Base-by-base conservation (phyloP, 768 basidiomycete species). In the Boletus sp. region DNA sequence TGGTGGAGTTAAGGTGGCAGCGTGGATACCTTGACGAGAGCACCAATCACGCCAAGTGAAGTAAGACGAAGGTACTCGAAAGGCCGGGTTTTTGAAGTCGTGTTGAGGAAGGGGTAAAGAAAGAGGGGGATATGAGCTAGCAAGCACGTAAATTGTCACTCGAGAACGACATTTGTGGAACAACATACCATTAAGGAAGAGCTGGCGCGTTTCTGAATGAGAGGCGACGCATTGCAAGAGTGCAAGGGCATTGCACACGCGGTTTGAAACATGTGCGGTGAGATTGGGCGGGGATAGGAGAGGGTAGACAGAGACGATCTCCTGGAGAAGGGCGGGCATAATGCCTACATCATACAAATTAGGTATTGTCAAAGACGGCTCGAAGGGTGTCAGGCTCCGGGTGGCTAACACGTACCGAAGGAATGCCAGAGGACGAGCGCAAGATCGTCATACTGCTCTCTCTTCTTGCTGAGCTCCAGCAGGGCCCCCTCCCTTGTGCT, bases 31-130 rank as follows among this genome's bases (percentile, higher is more conserved):
- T 99, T 99, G 70, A 99, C 97, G 50, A 99, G 84, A 18, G 97
- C 97, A 41, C 97, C 97, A 63, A 99, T 99, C 60, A 99, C 97
- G 37, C 97, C 97, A n/a, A 99, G 85, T 39, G 94, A 97, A 12
- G 97, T 99, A 54, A 99, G 84, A n/a, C 97, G 88, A 52, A 99
- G 85, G 73, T 99, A 99, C 78, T 99, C 97, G 69, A 99, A 99
- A 2, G 96, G 96, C n/a, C 96, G 86, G 12, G 96, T 98, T 80
- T 99, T 99, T 54, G 92, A 94, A 12, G 94, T 99, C 7, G 96
- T 99, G 74, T 99, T 99, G 65, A 99, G 80, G 78, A 99, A 99
- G 18, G 96, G 96, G 75, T 99, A 99, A 65, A 99, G 80, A 73
- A 83, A 83, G 58, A 99, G 84, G 40, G 96, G 96, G 70, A 99